Evolutionary conservation across 1,284 basidiomycete genomes (phyloP).

Genomic region (Rhodotorula sp.): DNA sequence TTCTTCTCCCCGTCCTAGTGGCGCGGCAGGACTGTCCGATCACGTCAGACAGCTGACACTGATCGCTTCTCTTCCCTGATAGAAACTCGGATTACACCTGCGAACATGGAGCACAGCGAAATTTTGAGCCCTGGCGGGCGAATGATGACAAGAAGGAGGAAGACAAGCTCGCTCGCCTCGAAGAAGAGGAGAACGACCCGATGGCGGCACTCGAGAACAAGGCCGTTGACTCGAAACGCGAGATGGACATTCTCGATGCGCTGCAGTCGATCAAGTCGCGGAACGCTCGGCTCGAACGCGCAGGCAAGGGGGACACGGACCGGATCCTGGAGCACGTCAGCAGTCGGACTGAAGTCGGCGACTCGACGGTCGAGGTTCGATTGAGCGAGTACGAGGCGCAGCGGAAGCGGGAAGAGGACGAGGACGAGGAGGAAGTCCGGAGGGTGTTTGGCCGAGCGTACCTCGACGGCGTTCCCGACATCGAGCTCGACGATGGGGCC

Average conservation of each 20-base stretch:
- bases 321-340: conserved; percentile 45
- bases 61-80: not conserved
- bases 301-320: conserved; percentile 50
- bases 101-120: conserved; percentile 89
- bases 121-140: conserved; percentile 89
- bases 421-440: conserved; percentile 84
- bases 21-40: not conserved
- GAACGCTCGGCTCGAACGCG: conserved; percentile 85
- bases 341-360: conserved; percentile 54
- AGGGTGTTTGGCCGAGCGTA: conserved; percentile 64
- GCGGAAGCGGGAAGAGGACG: conserved; percentile 67
- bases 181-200: conserved; percentile 63
- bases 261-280: conserved; percentile 89
- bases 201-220: conserved; percentile 95
- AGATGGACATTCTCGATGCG: conserved; percentile 98
- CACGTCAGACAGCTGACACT: not conserved
- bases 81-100: conserved; percentile 83
- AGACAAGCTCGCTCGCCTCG: conserved; percentile 42
- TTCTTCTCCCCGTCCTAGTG: not conserved
- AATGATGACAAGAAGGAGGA: conserved; percentile 59
- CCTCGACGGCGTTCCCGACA: conserved; percentile 46
- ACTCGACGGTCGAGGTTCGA: conserved; percentile 52
- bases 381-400: conserved; percentile 56
- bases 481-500: conserved; percentile 43
- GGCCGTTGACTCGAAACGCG: conserved; percentile 84